These are phyloP conservation scores for Geoglossum glabrum DNA, from an alignment of 495 filamentous ascomycete genomes.

Conservation along the genomic window DNA sequence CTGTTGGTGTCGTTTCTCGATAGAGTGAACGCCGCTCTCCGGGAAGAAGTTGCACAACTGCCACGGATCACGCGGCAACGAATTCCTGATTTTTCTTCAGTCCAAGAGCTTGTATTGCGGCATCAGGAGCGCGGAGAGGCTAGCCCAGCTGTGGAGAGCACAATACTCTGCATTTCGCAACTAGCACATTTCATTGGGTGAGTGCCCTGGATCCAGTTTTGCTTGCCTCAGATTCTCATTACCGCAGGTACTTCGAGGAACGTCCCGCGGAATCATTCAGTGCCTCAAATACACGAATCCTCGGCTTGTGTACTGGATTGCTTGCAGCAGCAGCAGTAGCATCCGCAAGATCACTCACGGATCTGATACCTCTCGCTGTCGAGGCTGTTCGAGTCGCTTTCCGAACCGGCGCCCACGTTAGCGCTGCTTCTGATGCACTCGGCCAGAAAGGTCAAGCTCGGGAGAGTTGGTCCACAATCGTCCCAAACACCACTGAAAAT, in stretches of 20 bases:
- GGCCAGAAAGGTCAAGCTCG: not conserved
- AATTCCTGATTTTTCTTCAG: slow-evolving; percentile 5
- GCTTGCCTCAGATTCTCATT: not conserved
- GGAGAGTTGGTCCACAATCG: slow-evolving; percentile 2
- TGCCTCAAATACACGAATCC: not conserved
- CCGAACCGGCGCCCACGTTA: not conserved
- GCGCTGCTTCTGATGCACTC: not conserved
- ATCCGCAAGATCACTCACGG: slow-evolving; percentile 2
- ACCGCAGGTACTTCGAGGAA: slow-evolving; percentile 3
- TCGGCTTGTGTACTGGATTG: slow-evolving; percentile 4
- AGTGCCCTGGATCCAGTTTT: not conserved
- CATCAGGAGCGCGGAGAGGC: slow-evolving; percentile 1
- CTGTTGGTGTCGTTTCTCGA: slow-evolving; percentile 3
- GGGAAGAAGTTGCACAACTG: slow-evolving; percentile 4
- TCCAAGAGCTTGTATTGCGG: slow-evolving; percentile 6
- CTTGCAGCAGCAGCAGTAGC: slow-evolving; percentile 3
- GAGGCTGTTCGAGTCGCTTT: not conserved
- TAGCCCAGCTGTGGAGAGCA: slow-evolving; percentile 4
- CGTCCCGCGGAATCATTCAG: not conserved
- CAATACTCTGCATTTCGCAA: slow-evolving; percentile 6
- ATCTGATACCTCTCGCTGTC: not conserved
- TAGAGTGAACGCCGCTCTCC: not conserved
- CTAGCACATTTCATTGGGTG: slow-evolving; percentile 9
- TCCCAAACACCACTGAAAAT: not conserved
- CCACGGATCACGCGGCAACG: not conserved